A percentile compares a stretch with the other conserved stretches of the same genome.
phyloP scores from a whole-genome alignment of 2,329 filamentous ascomycete species.

The Bipolaris cookei region DNA sequence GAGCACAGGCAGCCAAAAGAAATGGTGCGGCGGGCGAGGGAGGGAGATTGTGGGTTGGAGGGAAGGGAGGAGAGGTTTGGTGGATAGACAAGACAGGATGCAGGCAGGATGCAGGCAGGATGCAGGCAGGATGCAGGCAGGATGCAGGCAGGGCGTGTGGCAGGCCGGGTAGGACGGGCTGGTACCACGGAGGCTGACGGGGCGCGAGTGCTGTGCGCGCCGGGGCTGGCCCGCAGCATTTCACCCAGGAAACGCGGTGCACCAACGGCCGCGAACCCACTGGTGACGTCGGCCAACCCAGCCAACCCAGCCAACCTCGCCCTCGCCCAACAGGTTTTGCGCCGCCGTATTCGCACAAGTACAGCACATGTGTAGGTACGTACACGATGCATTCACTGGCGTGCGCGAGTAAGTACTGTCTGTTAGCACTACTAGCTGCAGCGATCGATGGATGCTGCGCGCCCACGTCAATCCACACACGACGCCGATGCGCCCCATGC shows the following conservation, averaged over 20 bases:
- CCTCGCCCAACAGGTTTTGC: slow-evolving; percentile 19
- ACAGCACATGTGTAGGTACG: too few relatives aligned
- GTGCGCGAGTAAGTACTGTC: too few relatives aligned
- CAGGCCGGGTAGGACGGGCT: slow-evolving; percentile 17
- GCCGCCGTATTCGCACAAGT: too few relatives aligned
- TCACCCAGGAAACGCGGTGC: slow-evolving; percentile 14
- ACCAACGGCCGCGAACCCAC: slow-evolving; percentile 11
- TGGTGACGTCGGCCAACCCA: slow-evolving; percentile 20
- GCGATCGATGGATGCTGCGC: too few relatives aligned
- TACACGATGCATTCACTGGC: too few relatives aligned
- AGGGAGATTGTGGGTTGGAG: background rate
- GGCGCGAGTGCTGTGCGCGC: slow-evolving; percentile 9
- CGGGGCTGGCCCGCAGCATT: slow-evolving; percentile 12
- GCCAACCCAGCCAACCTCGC: slow-evolving; percentile 13
- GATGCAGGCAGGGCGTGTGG: slow-evolving; percentile 6
- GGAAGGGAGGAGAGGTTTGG: background rate
- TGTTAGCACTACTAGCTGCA: too few relatives aligned
- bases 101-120: slow-evolving; percentile 2
- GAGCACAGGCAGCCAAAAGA: background rate
- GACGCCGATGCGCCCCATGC: background rate
- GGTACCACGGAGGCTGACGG: slow-evolving; percentile 24
- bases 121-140: background rate
- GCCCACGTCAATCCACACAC: too few relatives aligned
- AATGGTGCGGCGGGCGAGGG: background rate
- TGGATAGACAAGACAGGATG: background rate